Conservation (phyloP, 2,329 filamentous ascomycete species). For the Exophiala oligosperma region DNA sequence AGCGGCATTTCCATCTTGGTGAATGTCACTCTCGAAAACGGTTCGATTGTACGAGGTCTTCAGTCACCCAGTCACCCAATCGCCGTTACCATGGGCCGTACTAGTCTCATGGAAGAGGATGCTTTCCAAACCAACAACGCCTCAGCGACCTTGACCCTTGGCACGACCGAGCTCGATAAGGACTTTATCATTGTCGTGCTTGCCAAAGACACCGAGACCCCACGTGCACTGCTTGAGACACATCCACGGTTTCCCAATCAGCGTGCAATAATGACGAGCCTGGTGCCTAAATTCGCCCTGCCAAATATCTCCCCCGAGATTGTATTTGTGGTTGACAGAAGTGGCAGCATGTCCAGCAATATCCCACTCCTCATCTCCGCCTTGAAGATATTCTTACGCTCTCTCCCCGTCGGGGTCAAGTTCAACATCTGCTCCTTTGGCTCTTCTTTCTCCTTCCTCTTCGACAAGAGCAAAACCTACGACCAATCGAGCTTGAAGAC, state of each 20-base stretch:
- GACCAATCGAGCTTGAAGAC: slow-evolving; percentile 45
- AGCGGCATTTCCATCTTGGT: slow-evolving; percentile 56
- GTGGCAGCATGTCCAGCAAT: slow-evolving; percentile 58
- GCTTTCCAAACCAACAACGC: slow-evolving; percentile 58
- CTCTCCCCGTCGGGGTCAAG: slow-evolving; percentile 55
- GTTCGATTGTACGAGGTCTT: slow-evolving; percentile 60
- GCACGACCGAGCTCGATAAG: slow-evolving; percentile 54
- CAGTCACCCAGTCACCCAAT: slow-evolving; percentile 70
- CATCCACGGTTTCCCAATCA: slow-evolving; percentile 63
- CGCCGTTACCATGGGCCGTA: slow-evolving; percentile 62
- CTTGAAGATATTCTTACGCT: slow-evolving; percentile 59
- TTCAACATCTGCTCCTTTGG: slow-evolving; percentile 64
- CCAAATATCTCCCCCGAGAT: slow-evolving; percentile 60
- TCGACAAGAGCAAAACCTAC: slow-evolving; percentile 49
- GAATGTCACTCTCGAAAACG: slow-evolving; percentile 59
- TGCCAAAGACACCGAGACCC: slow-evolving; percentile 60
- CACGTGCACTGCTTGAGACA: slow-evolving; percentile 64
- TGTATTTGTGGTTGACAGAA: slow-evolving; percentile 71
- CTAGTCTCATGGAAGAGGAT: slow-evolving; percentile 47
- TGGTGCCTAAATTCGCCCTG: slow-evolving; percentile 69
- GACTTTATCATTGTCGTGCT: slow-evolving; percentile 69
- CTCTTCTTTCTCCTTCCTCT: slow-evolving; percentile 46
- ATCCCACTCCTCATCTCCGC: slow-evolving; percentile 52
- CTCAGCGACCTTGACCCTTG: slow-evolving; percentile 60
- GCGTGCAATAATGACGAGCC: slow-evolving; percentile 66